These are phyloP conservation scores for Tilletia setariae DNA, from an alignment of 1,284 basidiomycete species.

Conservation along the genomic window DNA sequence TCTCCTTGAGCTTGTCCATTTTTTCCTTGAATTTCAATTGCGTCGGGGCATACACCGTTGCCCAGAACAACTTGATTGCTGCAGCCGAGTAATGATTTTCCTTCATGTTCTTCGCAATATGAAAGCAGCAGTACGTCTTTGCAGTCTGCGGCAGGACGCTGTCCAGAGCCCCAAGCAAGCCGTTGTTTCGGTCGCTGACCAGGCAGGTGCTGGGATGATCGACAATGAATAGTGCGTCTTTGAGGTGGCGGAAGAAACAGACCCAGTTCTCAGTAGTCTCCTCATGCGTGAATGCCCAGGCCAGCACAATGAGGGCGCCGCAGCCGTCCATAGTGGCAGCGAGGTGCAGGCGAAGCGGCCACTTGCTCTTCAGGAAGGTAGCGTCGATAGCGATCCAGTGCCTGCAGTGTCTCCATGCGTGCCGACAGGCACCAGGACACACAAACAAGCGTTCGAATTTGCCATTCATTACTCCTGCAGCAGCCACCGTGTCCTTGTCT, in stretches of 20 bases:
- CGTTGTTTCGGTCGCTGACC: conserved; percentile 2
- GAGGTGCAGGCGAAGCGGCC: neutral
- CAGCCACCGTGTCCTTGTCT: neutral
- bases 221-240: neutral
- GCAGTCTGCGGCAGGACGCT: neutral
- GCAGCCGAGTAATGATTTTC: neutral
- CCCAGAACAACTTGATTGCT: neutral
- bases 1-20: neutral
- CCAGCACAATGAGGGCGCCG: neutral
- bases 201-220: neutral
- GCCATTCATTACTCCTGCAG: neutral
- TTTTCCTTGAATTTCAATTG: neutral
- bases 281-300: neutral
- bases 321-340: neutral
- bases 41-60: neutral
- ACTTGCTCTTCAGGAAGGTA: conserved; percentile 3
- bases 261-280: neutral
- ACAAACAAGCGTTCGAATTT: neutral
- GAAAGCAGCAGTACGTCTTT: neutral
- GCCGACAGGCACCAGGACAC: neutral
- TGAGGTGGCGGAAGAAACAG: neutral
- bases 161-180: neutral
- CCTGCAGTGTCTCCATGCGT: neutral
- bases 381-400: neutral
- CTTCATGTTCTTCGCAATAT: neutral